Evolutionary conservation across 495 filamentous ascomycete species (phyloP).

Genomic region (Annulohypoxylon bovei): DNA sequence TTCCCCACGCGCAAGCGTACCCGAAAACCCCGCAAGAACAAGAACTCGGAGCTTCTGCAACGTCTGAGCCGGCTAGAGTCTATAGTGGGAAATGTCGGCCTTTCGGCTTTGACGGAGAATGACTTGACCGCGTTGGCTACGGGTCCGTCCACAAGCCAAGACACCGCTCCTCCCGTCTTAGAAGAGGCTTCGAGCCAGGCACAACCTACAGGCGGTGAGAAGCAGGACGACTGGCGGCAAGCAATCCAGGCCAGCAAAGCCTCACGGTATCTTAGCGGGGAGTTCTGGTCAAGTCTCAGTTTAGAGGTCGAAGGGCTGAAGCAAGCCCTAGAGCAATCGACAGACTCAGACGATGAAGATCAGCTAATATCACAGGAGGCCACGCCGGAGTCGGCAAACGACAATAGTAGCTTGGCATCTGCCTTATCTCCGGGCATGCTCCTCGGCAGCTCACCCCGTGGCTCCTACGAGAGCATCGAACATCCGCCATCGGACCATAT

Average conservation of each 20-base stretch:
- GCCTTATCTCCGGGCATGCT: constrained; percentile 59
- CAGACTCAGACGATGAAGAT: constrained; percentile 62
- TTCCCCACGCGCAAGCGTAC: constrained; percentile 71
- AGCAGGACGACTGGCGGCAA: constrained; percentile 30
- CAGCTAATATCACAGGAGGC: constrained; percentile 20
- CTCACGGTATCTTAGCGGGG: constrained; percentile 75
- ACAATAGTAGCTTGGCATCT: constrained; percentile 62
- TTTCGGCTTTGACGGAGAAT: constrained; percentile 19
- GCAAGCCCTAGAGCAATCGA: constrained; percentile 52
- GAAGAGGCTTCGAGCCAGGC: constrained; percentile 54
- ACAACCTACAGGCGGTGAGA: constrained; percentile 48
- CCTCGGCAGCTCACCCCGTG: constrained; percentile 60
- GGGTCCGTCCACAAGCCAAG: background rate
- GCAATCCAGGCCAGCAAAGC: constrained; percentile 38
- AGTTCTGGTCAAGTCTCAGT: constrained; percentile 80
- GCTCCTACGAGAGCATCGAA: constrained; percentile 29
- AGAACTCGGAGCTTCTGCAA: constrained; percentile 68
- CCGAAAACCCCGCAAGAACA: constrained; percentile 48
- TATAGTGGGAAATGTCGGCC: constrained; percentile 67
- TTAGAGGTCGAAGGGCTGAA: constrained; percentile 67
- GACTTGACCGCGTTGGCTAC: background rate
- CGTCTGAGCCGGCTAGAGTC: constrained; percentile 75
- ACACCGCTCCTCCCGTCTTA: constrained; percentile 5
- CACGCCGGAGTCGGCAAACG: constrained; percentile 59
- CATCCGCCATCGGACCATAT: constrained; percentile 69